Evolutionary conservation across 495 filamentous ascomycete species (phyloP).

Genomic region (Oidiodendron maius): DNA sequence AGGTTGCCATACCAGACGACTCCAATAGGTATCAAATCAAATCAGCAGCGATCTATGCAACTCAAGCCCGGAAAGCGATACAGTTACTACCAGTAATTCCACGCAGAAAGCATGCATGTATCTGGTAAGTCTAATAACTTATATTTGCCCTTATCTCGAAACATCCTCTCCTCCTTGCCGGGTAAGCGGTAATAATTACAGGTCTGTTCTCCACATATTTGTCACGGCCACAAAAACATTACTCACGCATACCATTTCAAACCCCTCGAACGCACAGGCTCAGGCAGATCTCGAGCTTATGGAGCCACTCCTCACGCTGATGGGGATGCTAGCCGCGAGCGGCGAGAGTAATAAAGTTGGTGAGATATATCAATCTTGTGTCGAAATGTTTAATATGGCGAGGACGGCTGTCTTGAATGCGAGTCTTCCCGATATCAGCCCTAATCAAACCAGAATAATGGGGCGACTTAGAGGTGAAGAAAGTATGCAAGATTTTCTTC

Average conservation of each 20-base stretch:
- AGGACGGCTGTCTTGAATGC: constrained; percentile 6
- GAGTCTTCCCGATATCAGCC: too few relatives aligned
- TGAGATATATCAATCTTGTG: constrained; percentile 8
- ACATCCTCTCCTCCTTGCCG: constrained; percentile 22
- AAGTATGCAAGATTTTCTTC: too few relatives aligned
- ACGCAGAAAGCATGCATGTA: constrained; percentile 85
- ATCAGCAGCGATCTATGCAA: neutral
- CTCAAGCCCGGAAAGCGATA: constrained; percentile 84
- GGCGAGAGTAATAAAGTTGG: constrained; percentile 9
- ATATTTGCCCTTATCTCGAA: neutral
- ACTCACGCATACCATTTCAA: constrained; percentile 91
- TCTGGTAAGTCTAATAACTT: constrained; percentile 61
- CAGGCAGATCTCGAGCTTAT: constrained; percentile 53
- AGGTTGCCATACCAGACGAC: constrained; percentile 85
- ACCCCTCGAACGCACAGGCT: constrained; percentile 79
- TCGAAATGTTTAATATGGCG: constrained; percentile 2
- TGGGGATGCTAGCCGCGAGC: constrained; percentile 1
- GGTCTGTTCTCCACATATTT: constrained; percentile 94
- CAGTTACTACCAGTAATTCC: constrained; percentile 89
- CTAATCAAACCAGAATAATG: too few relatives aligned
- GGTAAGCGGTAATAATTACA: constrained; percentile 24
- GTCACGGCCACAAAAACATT: constrained; percentile 89
- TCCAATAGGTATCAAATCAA: constrained; percentile 78
- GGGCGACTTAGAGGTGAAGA: too few relatives aligned
- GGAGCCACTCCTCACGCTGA: constrained; percentile 9